Evolutionary conservation across 2,329 filamentous ascomycete species (phyloP).

Genomic region (Fusarium continuum): DNA sequence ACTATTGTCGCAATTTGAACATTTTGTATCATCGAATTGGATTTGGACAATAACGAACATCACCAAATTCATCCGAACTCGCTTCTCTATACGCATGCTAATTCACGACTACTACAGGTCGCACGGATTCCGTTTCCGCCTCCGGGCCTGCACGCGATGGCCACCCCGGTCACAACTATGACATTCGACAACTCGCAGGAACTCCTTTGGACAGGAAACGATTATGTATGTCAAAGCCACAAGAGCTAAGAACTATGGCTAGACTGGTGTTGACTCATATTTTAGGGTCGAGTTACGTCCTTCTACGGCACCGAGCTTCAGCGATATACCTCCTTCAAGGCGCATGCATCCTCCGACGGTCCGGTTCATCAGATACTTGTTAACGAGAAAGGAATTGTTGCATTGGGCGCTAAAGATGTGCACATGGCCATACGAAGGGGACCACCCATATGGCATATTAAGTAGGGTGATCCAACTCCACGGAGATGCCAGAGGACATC

Average conservation of each 20-base stretch:
- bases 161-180: conserved; percentile 79
- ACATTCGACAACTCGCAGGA: conserved; percentile 91
- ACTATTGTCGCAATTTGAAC: not conserved
- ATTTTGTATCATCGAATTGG: not conserved
- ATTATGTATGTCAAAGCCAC: conserved; percentile 72
- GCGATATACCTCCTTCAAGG: conserved; percentile 89
- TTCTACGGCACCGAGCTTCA: conserved; percentile 88
- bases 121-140: conserved; percentile 83
- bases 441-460: conserved; percentile 86
- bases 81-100: conserved; percentile 8
- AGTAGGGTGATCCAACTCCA: conserved; percentile 56
- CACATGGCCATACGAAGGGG: conserved; percentile 90
- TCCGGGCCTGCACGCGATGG: conserved; percentile 73
- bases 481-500: not conserved
- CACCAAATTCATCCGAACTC: not conserved
- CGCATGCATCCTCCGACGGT: conserved; percentile 77
- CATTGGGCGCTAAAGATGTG: conserved; percentile 82
- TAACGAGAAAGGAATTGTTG: conserved; percentile 89
- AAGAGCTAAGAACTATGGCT: not conserved
- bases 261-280: conserved; percentile 37
- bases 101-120: conserved; percentile 62
- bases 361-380: conserved; percentile 88
- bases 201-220: conserved; percentile 91
- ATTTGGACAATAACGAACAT: not conserved
- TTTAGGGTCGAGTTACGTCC: conserved; percentile 84